Evolutionary conservation across 1,139 yeast genomes (phyloP), one percentile per base, ranked within the genome.

Genomic region (Candida anutae): DNA sequence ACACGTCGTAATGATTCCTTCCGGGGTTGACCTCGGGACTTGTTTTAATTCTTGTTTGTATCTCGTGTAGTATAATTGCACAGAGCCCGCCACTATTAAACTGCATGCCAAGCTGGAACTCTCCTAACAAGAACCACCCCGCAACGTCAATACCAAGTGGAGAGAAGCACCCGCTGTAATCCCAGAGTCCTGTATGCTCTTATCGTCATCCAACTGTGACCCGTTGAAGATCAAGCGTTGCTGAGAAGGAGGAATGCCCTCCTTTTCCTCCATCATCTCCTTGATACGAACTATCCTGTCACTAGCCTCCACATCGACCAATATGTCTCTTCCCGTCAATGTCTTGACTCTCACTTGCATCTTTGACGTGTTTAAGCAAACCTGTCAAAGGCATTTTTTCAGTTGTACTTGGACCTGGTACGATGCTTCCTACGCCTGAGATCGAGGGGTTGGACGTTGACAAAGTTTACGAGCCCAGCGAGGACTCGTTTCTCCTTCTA

Each of bases 211-310:
- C 77, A 90, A 74, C 58, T 88, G 96, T 45, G 87, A 83, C 13
- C 98, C 98, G 35, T 83, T 79, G 58, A 75, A 87, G 47, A 90
- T 81, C 40, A 90, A 72, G 43, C 95, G 71, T 54, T 90, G 98
- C 56, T 90, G 98, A 18, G 85, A 77, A 13, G 98, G 97, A 4
- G 97, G 96, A 34, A 90, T 90, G 4, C 98, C 98, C 53, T 90
- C 98, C 49, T 87, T 84, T 49, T 90, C 96, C 55, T 90, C 97
- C 64, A 90, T 77, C 55, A 83, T 74, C 53, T 90, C 97, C 58
- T 90, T 90, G 58, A 90, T 77, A 29, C 84, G 74, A 40, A 78
- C 74, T 36, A 88, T 79, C 48, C 69, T 75, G 48, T 85, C 94
- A 6, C 71, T 53, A 27, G 85, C 77, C 43, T 82, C 90, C 28